phyloP scores from a whole-genome alignment of 1,139 yeast genomes.

The Debaryomycetaceae sp. region DNA sequence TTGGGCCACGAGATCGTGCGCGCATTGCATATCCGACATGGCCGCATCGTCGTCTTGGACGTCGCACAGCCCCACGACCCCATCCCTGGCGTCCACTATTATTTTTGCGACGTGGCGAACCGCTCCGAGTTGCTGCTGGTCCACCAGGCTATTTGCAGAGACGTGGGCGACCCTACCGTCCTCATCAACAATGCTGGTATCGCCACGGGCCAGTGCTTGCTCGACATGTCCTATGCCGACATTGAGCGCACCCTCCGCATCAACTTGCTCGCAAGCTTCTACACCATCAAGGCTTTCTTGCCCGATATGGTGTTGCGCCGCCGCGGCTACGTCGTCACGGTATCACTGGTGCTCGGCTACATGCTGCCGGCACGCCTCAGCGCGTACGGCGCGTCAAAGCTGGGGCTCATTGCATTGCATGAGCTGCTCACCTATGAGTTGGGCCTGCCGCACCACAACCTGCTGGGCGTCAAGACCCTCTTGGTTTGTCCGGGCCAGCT shows the following conservation, averaged over 20 bases:
- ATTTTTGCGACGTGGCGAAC: conserved; percentile 59
- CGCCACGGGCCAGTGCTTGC: conserved; percentile 44
- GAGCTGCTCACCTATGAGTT: conserved; percentile 70
- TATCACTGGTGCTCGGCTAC: conserved; percentile 77
- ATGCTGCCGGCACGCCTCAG: conserved; percentile 74
- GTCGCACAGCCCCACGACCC: conserved; percentile 31
- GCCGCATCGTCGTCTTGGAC: conserved; percentile 57
- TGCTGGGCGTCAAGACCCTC: conserved; percentile 55
- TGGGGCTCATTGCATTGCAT: conserved; percentile 76
- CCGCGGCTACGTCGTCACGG: conserved; percentile 69
- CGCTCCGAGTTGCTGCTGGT: conserved; percentile 21
- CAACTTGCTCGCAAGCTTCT: conserved; percentile 60
- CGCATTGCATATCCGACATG: conserved; percentile 27
- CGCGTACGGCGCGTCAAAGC: conserved; percentile 84
- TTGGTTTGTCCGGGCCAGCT: conserved; percentile 84
- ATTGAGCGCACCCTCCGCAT: conserved; percentile 52
- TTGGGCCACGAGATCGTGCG: conserved; percentile 57
- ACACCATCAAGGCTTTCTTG: conserved; percentile 56
- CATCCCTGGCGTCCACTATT: conserved; percentile 39
- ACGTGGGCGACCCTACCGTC: conserved; percentile 52
- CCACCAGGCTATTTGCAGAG: conserved; percentile 26
- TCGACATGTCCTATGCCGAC: conserved; percentile 43
- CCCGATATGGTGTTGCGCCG: conserved; percentile 56
- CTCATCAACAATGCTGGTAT: conserved; percentile 81
- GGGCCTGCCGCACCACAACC: conserved; percentile 37